Evolutionary conservation across 345 rosid species (phyloP), one percentile per base, ranked within the genome.

Genomic region (Tarenaya hassleriana): DNA sequence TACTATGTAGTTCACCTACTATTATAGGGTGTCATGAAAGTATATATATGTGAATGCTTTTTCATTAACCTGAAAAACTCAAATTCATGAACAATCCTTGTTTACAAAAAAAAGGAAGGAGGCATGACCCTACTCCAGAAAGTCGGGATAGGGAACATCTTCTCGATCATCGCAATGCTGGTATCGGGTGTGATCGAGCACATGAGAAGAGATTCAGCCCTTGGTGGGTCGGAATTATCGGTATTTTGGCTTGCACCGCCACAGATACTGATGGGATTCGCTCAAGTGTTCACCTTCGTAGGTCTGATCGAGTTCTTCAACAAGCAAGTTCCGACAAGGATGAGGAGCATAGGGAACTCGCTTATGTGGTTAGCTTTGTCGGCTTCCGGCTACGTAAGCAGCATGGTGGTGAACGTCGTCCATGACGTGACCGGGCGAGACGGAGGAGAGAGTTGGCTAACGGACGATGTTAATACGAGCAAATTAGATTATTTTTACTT

Each of bases 231-330:
- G 8, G 76, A 68, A 2, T 51, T 76, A 45, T 73, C 90, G 0
- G 63, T 76, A 35, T 35, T 77, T 24, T 77, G 84, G 82, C 70
- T 82, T 14, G 55, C 77, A 21, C 95, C 95, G 0, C 90, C 74
- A 52, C 84, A 79, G 18, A 38, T 77, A 39, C 48, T 80, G 37
- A 57, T 72, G 72, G 95, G 90, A 1, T 63, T 82, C 2, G 70
- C 59, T 13, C 77, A 85, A 64, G 87, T 83, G 9, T 85, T 82
- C 64, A 72, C 70, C 49, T 44, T 69, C 1, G 65, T 82, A 5
- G 90, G 89, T 15, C 80, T 62, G 44, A 72, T 80, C 2, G 95
- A 85, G 61, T 82, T 82, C 14, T 75, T 72, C 71, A 82, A 80
- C 68, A 64, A 55, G 44, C 70, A 82, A 65, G 73, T 80, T 13